Percentiles rank a stretch among this genome's conserved stretches.
Evolutionary conservation across 345 rosid genomes (phyloP).

Genomic region (Geranium rotundifolium): DNA sequence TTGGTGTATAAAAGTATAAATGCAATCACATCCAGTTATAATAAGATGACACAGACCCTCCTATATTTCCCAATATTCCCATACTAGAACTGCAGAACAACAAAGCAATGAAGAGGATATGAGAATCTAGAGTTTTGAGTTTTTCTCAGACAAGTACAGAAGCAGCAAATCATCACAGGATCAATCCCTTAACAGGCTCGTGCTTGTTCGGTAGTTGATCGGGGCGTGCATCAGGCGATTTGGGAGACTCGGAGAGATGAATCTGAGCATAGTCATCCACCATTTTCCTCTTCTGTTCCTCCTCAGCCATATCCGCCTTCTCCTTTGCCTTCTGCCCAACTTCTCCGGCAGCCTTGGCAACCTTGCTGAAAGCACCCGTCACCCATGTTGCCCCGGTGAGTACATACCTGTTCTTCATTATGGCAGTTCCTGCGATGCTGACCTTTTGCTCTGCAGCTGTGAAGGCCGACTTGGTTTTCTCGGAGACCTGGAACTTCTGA

Average conservation of each 20-base stretch:
- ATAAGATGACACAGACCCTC: neutral
- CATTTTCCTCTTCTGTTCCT: conserved; percentile 73
- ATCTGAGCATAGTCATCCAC: conserved; percentile 76
- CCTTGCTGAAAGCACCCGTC: conserved; percentile 70
- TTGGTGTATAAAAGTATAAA: no score
- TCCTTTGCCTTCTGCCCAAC: conserved; percentile 94
- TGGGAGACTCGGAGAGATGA: conserved; percentile 79
- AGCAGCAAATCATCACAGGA: conserved; percentile 32
- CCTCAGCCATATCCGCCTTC: conserved; percentile 65
- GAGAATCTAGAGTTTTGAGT: neutral
- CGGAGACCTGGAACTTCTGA: conserved; percentile 86
- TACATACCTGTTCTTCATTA: conserved; percentile 85
- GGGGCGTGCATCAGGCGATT: conserved; percentile 20
- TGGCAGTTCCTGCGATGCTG: conserved; percentile 75
- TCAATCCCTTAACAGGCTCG: conserved; percentile 43
- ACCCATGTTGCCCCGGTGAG: conserved; percentile 78
- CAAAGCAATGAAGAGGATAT: neutral
- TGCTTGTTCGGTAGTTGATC: conserved; percentile 41
- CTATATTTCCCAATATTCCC: neutral
- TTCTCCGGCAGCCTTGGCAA: conserved; percentile 87
- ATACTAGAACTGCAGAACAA: neutral
- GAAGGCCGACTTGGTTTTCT: conserved; percentile 83
- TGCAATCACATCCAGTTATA: no score
- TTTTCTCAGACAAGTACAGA: neutral
- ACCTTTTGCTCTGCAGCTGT: conserved; percentile 82